phyloP scores from a whole-genome alignment of 2,329 filamentous ascomycete genomes.

The Magnaporthiopsis incrustans region DNA sequence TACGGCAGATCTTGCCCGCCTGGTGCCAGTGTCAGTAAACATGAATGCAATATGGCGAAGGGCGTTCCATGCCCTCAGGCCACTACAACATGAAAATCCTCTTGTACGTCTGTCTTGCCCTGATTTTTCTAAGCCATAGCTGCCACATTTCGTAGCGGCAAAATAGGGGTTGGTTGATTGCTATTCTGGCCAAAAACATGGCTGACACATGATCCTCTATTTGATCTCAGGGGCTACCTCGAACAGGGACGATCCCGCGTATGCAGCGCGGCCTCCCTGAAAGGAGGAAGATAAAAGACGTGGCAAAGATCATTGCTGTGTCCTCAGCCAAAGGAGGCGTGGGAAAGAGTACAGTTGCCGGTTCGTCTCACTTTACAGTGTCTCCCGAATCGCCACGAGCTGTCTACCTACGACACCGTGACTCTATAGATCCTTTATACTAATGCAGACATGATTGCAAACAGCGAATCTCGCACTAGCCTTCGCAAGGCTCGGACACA shows the following conservation, averaged over 20 bases:
- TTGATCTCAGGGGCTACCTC: constrained; percentile 65
- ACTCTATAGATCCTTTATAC: background rate
- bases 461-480: constrained; percentile 75
- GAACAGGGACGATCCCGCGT: constrained; percentile 64
- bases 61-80: constrained; percentile 43
- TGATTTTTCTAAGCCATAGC: background rate
- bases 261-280: constrained; percentile 77
- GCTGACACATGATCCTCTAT: background rate
- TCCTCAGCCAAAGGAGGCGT: constrained; percentile 98
- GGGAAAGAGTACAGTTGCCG: constrained; percentile 88
- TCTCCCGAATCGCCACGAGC: background rate
- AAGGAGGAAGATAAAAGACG: constrained; percentile 71
- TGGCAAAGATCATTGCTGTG: constrained; percentile 90
- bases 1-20: background rate
- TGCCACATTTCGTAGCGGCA: no score
- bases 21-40: background rate
- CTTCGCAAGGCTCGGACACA: constrained; percentile 72
- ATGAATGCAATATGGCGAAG: constrained; percentile 21
- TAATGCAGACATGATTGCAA: background rate
- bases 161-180: no score
- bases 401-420: no score
- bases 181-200: background rate
- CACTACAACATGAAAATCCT: constrained; percentile 75
- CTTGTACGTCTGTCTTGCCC: constrained; percentile 45
- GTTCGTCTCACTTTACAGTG: constrained; percentile 33